These are phyloP conservation scores for Rhododendron vialii DNA, from an alignment of 148 eudicot species.

Conservation along the genomic window DNA sequence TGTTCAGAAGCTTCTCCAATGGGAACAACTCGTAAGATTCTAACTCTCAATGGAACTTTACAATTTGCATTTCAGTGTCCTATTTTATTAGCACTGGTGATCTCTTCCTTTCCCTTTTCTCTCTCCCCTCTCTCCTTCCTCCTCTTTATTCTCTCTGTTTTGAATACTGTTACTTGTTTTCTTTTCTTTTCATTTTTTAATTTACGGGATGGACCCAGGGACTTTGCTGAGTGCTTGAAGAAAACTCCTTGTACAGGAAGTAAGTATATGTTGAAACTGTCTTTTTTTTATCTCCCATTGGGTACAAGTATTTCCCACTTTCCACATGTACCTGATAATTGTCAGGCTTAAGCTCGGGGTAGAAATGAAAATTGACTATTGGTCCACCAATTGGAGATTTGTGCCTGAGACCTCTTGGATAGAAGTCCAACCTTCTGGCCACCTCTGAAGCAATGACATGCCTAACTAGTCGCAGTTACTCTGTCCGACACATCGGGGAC, in stretches of 20 bases:
- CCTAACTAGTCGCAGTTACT: neutral
- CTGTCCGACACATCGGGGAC: neutral
- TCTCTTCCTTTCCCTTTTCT: too few relatives aligned
- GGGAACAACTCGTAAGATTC: slow-evolving; percentile 33
- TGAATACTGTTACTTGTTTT: neutral
- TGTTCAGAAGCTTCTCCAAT: slow-evolving; percentile 45
- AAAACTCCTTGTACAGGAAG: slow-evolving; percentile 28
- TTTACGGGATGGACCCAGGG: slow-evolving; percentile 22
- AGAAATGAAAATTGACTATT: too few relatives aligned
- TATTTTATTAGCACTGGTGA: neutral
- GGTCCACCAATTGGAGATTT: neutral
- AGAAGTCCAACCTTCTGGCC: neutral
- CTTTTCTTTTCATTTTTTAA: too few relatives aligned
- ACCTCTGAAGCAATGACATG: neutral
- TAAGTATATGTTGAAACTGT: neutral
- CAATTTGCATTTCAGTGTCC: neutral
- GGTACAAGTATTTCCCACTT: neutral
- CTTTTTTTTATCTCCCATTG: neutral
- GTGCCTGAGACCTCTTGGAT: too few relatives aligned
- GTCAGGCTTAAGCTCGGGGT: too few relatives aligned
- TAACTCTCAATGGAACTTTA: neutral
- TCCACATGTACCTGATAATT: neutral
- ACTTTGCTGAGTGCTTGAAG: slow-evolving; percentile 34
- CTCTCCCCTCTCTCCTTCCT: too few relatives aligned
- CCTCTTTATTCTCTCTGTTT: too few relatives aligned